A percentile compares a stretch with the other conserved stretches of the same genome.
These are phyloP conservation scores for Fusarium mexicanum DNA, from an alignment of 2,329 filamentous ascomycete species.

Conservation along the genomic window DNA sequence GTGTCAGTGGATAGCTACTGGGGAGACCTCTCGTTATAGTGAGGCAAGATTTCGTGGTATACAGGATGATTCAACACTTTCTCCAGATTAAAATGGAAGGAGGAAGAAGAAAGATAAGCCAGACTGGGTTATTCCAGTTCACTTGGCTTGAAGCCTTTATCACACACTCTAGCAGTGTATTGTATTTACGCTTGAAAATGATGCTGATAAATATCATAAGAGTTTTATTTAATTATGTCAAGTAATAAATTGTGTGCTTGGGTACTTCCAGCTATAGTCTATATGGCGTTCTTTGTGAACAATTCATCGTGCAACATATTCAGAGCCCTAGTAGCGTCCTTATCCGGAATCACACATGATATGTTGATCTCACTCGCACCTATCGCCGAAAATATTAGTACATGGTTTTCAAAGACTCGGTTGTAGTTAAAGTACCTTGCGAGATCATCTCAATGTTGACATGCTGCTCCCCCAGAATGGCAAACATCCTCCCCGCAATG, in stretches of 20 bases:
- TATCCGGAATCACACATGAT: not conserved
- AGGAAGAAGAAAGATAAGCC: not conserved
- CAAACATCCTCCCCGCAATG: not conserved
- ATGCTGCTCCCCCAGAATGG: not conserved
- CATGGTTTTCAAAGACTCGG: rapidly evolving
- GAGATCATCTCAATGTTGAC: not conserved
- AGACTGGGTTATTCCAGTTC: not conserved
- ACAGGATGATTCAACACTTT: no score
- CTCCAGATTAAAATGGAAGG: not conserved
- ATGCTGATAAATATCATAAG: not conserved
- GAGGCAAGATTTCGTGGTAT: not conserved
- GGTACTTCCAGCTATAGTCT: not conserved
- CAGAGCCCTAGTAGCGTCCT: not conserved
- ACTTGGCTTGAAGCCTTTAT: not conserved
- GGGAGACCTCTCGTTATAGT: no score
- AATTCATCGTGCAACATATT: not conserved
- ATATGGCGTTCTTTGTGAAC: not conserved
- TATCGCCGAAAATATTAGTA: not conserved
- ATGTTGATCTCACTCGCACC: not conserved
- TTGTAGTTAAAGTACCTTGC: not conserved
- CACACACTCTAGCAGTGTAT: no score
- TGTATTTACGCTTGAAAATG: not conserved
- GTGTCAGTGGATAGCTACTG: not conserved
- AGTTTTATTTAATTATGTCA: not conserved
- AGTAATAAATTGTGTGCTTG: not conserved